Percentiles rank a stretch among this genome's conserved stretches.
Evolutionary conservation across 495 filamentous ascomycete genomes (phyloP).

Genomic region (Neurospora africana): DNA sequence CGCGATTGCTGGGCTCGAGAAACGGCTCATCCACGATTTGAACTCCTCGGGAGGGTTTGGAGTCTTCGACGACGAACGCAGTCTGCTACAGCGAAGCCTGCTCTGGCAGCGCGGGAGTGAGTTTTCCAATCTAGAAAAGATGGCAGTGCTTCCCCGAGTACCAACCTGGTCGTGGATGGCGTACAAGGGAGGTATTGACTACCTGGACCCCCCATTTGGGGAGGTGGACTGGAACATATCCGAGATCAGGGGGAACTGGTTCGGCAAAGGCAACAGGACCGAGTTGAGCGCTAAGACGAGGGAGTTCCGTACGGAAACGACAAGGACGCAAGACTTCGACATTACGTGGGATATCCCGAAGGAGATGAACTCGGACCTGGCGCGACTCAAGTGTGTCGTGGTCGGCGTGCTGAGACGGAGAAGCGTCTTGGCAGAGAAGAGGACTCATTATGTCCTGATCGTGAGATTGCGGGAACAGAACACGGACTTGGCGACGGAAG

Average conservation of each 20-base stretch:
- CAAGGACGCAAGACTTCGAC: neutral
- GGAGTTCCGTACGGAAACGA: accelerated
- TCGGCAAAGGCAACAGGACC: neutral
- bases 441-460: neutral
- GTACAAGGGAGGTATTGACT: conserved; percentile 15
- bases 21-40: conserved; percentile 15
- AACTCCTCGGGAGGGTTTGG: conserved; percentile 13
- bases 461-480: neutral
- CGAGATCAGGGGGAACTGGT: neutral
- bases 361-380: neutral
- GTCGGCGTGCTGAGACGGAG: neutral
- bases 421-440: neutral
- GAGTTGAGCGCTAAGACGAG: neutral
- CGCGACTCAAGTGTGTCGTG: neutral
- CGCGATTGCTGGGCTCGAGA: conserved; percentile 23
- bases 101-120: conserved; percentile 10
- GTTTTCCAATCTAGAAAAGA: neutral
- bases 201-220: conserved; percentile 8
- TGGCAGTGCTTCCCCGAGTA: neutral
- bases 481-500: neutral
- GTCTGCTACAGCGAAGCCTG: conserved; percentile 12
- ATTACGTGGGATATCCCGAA: neutral
- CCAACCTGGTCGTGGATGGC: conserved; percentile 26
- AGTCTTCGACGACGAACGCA: conserved; percentile 9
- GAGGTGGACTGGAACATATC: conserved; percentile 10